Conservation (phyloP, 2,329 filamentous ascomycete genomes). For the Fusarium kyushuense region DNA sequence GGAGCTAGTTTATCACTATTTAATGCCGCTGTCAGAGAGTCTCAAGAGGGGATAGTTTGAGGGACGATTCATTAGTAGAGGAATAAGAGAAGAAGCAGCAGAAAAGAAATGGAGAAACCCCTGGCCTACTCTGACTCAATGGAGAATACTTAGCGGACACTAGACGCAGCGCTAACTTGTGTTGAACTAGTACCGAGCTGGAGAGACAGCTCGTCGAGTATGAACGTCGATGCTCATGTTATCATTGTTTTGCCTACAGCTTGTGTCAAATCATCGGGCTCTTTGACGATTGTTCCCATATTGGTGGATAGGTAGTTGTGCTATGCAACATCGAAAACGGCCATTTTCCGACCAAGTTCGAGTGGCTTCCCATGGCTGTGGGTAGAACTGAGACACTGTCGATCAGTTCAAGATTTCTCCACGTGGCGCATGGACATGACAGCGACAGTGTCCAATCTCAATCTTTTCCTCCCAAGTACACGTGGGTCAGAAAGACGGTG, state of each 20-base stretch:
- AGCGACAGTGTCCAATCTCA: neutral
- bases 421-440: neutral
- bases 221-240: neutral
- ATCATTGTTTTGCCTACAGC: neutral
- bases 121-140: neutral
- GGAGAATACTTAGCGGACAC: neutral
- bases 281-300: neutral
- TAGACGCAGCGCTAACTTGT: neutral
- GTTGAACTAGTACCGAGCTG: too few species aligned
- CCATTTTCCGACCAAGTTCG: neutral
- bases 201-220: neutral
- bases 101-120: neutral
- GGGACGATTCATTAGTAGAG: neutral
- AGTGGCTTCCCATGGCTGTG: neutral
- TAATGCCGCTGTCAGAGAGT: neutral
- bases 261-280: neutral
- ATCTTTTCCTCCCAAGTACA: neutral
- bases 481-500: neutral
- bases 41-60: neutral
- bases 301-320: too few species aligned
- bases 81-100: neutral
- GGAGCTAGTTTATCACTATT: neutral
- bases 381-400: neutral
- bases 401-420: neutral
- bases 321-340: neutral